A percentile compares a stretch with the other conserved stretches of the same genome.
Conservation (phyloP, 306 rosid genomes). For the Vigna nakashimae region DNA sequence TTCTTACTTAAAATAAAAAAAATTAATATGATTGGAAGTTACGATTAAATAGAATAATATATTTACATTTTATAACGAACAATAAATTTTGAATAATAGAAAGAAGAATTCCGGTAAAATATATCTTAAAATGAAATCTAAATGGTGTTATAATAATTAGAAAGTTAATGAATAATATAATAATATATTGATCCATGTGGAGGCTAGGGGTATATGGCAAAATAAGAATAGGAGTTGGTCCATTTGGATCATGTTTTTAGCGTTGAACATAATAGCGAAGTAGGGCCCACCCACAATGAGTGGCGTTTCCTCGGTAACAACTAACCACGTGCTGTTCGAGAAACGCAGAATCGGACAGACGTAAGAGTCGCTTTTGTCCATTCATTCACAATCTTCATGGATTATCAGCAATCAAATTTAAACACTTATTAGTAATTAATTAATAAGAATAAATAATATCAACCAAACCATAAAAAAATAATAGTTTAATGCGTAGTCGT, state of each 20-base stretch:
- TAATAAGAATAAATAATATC: background rate
- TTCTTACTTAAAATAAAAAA: too few species aligned
- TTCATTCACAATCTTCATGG: slow-evolving; percentile 24
- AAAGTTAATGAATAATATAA: background rate
- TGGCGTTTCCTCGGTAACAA: slow-evolving; percentile 54
- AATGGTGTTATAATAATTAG: background rate
- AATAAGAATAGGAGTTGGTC: slow-evolving; percentile 2
- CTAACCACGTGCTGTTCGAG: slow-evolving; percentile 82
- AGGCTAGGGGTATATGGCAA: background rate
- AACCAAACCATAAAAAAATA: background rate
- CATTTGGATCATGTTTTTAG: slow-evolving; percentile 53
- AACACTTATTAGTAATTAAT: background rate
- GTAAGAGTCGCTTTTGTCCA: slow-evolving; percentile 61
- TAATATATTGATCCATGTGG: background rate
- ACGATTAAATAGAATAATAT: too few species aligned
- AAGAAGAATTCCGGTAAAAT: too few species aligned
- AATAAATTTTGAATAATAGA: too few species aligned
- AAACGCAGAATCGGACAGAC: slow-evolving; percentile 51
- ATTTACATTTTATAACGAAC: too few species aligned
- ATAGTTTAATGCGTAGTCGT: background rate
- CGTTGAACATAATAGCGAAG: slow-evolving; percentile 49
- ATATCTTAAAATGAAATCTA: too few species aligned
- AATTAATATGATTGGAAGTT: too few species aligned
- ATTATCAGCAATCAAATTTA: background rate
- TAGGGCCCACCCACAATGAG: slow-evolving; percentile 55